Conservation (phyloP, 2,329 filamentous ascomycete genomes). For the Aspergillus transmontanensis region DNA sequence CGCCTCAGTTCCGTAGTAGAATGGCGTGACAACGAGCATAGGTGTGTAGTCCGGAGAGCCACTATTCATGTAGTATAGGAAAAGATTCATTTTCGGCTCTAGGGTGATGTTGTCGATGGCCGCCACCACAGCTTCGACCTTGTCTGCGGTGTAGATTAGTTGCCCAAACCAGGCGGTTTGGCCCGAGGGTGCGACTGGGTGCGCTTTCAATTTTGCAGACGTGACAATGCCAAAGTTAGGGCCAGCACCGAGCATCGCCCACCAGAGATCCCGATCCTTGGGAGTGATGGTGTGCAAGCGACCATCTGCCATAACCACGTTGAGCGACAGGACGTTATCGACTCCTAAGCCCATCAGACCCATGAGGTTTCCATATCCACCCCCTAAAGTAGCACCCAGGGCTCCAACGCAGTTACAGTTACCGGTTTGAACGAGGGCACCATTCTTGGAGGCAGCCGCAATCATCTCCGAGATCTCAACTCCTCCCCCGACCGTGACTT, state of each 20-base stretch:
- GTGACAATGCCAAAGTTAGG: slow-evolving; percentile 12
- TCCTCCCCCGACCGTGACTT: slow-evolving; percentile 5
- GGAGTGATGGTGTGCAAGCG: slow-evolving; percentile 1
- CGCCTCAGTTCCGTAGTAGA: slow-evolving; percentile 5
- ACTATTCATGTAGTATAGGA: slow-evolving; percentile 1
- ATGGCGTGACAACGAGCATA: neutral
- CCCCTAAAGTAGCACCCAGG: neutral
- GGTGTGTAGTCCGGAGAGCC: neutral
- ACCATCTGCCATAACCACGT: slow-evolving; percentile 8
- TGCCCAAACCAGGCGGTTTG: neutral
- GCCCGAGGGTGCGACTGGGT: neutral
- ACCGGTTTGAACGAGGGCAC: slow-evolving; percentile 2
- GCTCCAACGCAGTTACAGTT: slow-evolving; percentile 3
- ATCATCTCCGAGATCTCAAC: neutral
- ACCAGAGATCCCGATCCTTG: slow-evolving; percentile 8
- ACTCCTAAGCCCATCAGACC: neutral
- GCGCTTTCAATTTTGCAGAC: slow-evolving; percentile 7
- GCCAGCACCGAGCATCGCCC: slow-evolving; percentile 11
- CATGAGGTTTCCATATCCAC: neutral
- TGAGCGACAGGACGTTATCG: slow-evolving; percentile 6
- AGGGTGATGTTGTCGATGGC: neutral
- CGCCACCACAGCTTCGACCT: neutral
- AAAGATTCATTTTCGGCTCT: neutral
- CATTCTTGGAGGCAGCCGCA: neutral
- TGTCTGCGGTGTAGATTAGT: neutral